phyloP scores from a whole-genome alignment of 495 filamentous ascomycete genomes.

The Oidiodendron maius region DNA sequence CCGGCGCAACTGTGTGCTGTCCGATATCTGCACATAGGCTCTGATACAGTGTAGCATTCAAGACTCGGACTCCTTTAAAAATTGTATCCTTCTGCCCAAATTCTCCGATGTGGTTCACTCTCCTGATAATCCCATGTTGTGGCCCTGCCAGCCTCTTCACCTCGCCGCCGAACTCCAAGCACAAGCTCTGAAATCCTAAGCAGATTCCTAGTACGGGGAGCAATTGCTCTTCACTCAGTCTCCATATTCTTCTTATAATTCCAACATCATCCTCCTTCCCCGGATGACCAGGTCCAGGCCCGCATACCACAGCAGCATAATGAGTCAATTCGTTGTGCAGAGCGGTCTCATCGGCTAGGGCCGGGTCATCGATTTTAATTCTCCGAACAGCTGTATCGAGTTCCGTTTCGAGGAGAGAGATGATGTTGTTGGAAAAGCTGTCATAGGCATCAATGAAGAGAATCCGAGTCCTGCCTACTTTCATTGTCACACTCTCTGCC shows the following conservation, averaged over 20 bases:
- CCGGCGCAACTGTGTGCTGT: constrained; percentile 25
- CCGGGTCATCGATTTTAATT: constrained; percentile 59
- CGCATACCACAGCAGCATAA: constrained; percentile 73
- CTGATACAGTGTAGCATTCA: constrained; percentile 82
- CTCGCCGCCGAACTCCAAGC: constrained; percentile 55
- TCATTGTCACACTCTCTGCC: constrained; percentile 10
- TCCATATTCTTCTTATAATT: constrained; percentile 74
- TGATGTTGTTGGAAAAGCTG: constrained; percentile 92
- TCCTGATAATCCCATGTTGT: constrained; percentile 74
- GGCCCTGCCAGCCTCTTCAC: constrained; percentile 60
- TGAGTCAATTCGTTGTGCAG: constrained; percentile 42
- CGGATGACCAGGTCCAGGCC: constrained; percentile 71
- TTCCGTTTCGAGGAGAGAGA: constrained; percentile 63
- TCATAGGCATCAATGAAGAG: constrained; percentile 94
- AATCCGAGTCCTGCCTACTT: constrained; percentile 33
- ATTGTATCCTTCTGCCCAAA: constrained; percentile 30
- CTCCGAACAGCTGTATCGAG: constrained; percentile 61
- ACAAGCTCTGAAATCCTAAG: constrained; percentile 84
- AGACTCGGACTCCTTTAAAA: constrained; percentile 43
- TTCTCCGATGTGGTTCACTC: constrained; percentile 44
- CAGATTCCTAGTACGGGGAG: constrained; percentile 86
- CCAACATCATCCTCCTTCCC: constrained; percentile 62
- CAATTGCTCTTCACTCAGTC: constrained; percentile 45
- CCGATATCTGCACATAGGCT: constrained; percentile 66
- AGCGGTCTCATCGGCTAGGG: constrained; percentile 16